These are phyloP conservation scores for Pseudocercospora eumusae DNA, from an alignment of 2,329 filamentous ascomycete genomes.

Conservation along the genomic window DNA sequence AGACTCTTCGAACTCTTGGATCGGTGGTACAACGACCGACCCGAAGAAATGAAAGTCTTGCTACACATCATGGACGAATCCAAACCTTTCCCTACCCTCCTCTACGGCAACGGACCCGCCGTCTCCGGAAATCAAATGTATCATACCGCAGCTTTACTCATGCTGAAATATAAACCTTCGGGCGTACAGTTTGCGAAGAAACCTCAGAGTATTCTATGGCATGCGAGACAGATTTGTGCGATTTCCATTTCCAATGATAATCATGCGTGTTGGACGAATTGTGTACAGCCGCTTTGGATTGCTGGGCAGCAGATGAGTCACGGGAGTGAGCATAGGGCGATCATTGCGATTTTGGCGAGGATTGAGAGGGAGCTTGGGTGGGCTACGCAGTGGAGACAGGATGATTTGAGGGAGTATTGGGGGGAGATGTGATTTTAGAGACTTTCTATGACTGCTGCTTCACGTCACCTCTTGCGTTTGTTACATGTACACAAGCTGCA, in stretches of 20 bases:
- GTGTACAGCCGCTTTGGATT: constrained; percentile 52
- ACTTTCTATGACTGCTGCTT: too few species aligned
- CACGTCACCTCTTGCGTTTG: too few species aligned
- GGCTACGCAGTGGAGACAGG: constrained; percentile 56
- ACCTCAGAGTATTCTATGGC: constrained; percentile 50
- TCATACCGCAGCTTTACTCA: constrained; percentile 57
- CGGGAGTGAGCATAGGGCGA: constrained; percentile 46
- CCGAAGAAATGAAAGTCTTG: constrained; percentile 40
- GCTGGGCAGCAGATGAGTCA: constrained; percentile 52
- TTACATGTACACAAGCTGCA: too few species aligned
- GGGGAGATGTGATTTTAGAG: constrained; percentile 39
- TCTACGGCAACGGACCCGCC: constrained; percentile 51
- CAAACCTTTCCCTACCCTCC: constrained; percentile 44
- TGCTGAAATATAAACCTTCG: constrained; percentile 54
- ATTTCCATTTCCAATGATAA: constrained; percentile 50
- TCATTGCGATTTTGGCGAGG: constrained; percentile 51
- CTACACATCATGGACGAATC: constrained; percentile 34
- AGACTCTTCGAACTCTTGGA: constrained; percentile 40
- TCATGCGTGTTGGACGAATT: constrained; percentile 51
- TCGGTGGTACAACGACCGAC: constrained; percentile 38
- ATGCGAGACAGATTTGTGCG: constrained; percentile 51
- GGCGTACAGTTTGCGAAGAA: constrained; percentile 34
- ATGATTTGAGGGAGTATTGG: constrained; percentile 57
- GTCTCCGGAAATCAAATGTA: constrained; percentile 57
- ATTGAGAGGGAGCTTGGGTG: constrained; percentile 58